Evolutionary conservation across 768 basidiomycete species (phyloP).

Genomic region (Lactarius quietus): DNA sequence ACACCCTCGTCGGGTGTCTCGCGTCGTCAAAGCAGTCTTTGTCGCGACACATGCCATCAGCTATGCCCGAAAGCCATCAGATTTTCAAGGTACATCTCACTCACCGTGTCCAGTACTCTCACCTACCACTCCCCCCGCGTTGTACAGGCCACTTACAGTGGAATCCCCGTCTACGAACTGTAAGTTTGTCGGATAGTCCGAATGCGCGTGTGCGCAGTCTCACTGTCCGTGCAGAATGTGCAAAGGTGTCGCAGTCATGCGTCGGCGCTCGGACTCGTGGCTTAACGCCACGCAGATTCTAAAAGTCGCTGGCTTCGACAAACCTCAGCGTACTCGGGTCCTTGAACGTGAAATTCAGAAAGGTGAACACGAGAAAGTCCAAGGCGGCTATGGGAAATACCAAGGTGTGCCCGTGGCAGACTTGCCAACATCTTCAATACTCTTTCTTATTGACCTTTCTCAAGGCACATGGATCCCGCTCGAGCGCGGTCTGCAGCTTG

Average conservation of each 20-base stretch:
- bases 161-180: slow-evolving; percentile 92
- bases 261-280: slow-evolving; percentile 93
- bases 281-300: slow-evolving; percentile 99
- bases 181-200: slow-evolving; percentile 40
- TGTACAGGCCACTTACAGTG: slow-evolving; percentile 83
- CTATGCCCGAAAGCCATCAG: slow-evolving; percentile 71
- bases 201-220: slow-evolving; percentile 36
- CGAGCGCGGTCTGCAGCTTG: slow-evolving; percentile 79
- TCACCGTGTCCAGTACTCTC: slow-evolving; percentile 27
- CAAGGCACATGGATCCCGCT: slow-evolving; percentile 98
- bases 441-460: not conserved
- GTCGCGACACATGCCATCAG: slow-evolving; percentile 20
- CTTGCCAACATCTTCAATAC: not conserved
- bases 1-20: slow-evolving; percentile 6
- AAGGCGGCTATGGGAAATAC: slow-evolving; percentile 99
- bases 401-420: slow-evolving; percentile 63
- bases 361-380: slow-evolving; percentile 98
- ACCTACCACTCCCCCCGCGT: slow-evolving; percentile 15
- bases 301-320: slow-evolving; percentile 99
- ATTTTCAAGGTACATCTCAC: slow-evolving; percentile 72
- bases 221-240: slow-evolving; percentile 68
- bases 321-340: slow-evolving; percentile 95
- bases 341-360: slow-evolving; percentile 98
- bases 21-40: slow-evolving; percentile 20
- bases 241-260: slow-evolving; percentile 96